A percentile compares a stretch with the other conserved stretches of the same genome.
Conservation (phyloP, 345 rosid genomes). For the Cardamine occulta region DNA sequence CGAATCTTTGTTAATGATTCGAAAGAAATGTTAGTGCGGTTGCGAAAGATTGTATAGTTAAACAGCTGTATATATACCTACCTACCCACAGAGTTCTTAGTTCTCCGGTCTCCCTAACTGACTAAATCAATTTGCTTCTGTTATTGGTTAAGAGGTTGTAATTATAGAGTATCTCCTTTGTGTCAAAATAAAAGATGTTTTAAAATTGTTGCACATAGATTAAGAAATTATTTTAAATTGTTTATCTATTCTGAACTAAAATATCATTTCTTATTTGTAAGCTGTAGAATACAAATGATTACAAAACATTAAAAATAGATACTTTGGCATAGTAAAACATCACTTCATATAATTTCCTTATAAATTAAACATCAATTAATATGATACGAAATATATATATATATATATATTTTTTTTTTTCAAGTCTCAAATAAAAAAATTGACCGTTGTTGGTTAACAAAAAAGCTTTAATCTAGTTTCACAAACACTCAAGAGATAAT, state of each 20-base stretch:
- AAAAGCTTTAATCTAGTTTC: background rate
- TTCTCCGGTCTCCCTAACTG: slow-evolving; percentile 14
- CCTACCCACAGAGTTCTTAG: slow-evolving; percentile 32
- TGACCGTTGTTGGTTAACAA: too few species aligned
- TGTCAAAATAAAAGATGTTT: too few species aligned
- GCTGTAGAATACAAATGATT: background rate
- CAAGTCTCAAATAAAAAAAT: background rate
- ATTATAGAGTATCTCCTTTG: background rate
- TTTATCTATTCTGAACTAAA: too few species aligned
- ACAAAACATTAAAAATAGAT: background rate
- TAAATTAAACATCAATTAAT: too few species aligned
- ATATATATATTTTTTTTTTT: background rate
- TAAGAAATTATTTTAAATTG: background rate
- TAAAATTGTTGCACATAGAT: background rate
- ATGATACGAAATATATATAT: background rate
- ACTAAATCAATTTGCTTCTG: slow-evolving; percentile 5
- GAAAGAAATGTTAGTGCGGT: slow-evolving; percentile 36
- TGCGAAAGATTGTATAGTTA: slow-evolving; percentile 23
- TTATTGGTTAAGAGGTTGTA: background rate
- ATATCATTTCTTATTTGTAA: background rate
- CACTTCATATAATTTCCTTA: too few species aligned
- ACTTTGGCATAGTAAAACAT: too few species aligned
- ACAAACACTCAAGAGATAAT: too few species aligned
- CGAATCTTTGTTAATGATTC: slow-evolving; percentile 39
- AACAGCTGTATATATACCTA: slow-evolving; percentile 21